A percentile compares a stretch with the other conserved stretches of the same genome.
These are phyloP conservation scores for Fusarium brevicatenulatum DNA, from an alignment of 2,329 filamentous ascomycete species.

Conservation along the genomic window DNA sequence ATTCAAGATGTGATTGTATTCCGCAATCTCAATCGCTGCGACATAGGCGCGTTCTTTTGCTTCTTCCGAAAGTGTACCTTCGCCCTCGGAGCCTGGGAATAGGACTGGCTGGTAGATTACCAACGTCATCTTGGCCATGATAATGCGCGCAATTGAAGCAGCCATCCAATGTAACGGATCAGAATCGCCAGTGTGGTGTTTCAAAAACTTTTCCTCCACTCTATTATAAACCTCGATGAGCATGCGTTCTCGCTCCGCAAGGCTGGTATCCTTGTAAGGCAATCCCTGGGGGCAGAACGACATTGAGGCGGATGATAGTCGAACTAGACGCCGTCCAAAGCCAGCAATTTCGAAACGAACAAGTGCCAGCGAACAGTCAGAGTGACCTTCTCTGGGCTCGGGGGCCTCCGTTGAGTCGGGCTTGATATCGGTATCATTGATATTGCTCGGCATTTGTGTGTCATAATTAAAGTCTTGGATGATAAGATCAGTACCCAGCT, in stretches of 20 bases:
- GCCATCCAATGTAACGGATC: constrained; percentile 73
- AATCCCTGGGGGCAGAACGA: constrained; percentile 45
- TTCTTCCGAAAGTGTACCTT: constrained; percentile 66
- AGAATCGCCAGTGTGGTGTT: constrained; percentile 59
- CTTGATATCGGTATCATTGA: constrained; percentile 60
- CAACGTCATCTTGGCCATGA: constrained; percentile 82
- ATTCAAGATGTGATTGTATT: constrained; percentile 73
- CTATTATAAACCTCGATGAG: constrained; percentile 63
- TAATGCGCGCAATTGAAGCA: constrained; percentile 73
- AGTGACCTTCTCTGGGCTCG: constrained; percentile 58
- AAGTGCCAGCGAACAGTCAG: constrained; percentile 61
- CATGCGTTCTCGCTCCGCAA: constrained; percentile 54
- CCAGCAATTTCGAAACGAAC: constrained; percentile 64
- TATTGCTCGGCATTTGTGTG: constrained; percentile 59
- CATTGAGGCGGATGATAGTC: constrained; percentile 49
- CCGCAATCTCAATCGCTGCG: constrained; percentile 78
- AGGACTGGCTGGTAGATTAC: constrained; percentile 80
- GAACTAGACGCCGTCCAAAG: constrained; percentile 51
- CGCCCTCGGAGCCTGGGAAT: constrained; percentile 65
- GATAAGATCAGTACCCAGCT: constrained; percentile 60
- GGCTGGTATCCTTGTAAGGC: constrained; percentile 37
- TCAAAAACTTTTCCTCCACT: constrained; percentile 66
- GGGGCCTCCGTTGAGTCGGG: constrained; percentile 60
- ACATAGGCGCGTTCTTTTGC: constrained; percentile 75
- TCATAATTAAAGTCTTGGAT: constrained; percentile 57